Conservation (phyloP, 768 basidiomycete species). For the Hygrophorus pudorinus region DNA sequence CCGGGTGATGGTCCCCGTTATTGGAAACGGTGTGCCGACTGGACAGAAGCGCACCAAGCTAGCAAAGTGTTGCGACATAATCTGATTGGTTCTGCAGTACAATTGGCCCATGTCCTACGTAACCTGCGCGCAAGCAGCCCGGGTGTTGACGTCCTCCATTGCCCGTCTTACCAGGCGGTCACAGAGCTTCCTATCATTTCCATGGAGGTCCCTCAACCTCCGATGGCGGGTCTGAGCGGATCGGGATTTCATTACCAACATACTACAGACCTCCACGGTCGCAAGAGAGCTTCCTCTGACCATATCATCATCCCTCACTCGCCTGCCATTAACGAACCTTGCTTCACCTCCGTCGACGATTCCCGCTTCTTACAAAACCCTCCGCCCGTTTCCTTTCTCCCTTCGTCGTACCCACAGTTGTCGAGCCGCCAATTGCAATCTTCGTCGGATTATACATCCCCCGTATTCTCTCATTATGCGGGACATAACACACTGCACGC, state of each 20-base stretch:
- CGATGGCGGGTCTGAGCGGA: conserved; percentile 21
- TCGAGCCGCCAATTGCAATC: too few relatives aligned
- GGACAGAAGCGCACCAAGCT: conserved; percentile 70
- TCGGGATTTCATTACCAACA: conserved; percentile 21
- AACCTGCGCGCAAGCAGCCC: conserved; percentile 27
- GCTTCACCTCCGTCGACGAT: too few relatives aligned
- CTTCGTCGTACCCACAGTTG: neutral
- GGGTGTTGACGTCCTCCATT: conserved; percentile 26
- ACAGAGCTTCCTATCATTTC: conserved; percentile 16
- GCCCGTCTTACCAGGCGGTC: conserved; percentile 26
- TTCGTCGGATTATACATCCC: too few relatives aligned
- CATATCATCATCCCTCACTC: conserved; percentile 6
- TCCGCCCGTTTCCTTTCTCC: neutral
- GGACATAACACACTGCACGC: neutral
- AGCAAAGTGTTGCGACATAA: conserved; percentile 53
- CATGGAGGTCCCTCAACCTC: conserved; percentile 31
- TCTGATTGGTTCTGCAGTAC: conserved; percentile 52
- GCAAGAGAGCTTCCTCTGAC: conserved; percentile 23
- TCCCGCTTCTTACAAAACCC: neutral
- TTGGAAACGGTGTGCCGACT: conserved; percentile 64
- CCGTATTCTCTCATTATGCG: neutral
- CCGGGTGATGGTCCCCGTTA: conserved; percentile 24
- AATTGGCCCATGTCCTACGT: conserved; percentile 46
- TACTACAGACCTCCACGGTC: conserved; percentile 10
- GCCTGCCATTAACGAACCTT: too few relatives aligned